Conservation (phyloP, 2,329 filamentous ascomycete species). For the Fusarium sp. region DNA sequence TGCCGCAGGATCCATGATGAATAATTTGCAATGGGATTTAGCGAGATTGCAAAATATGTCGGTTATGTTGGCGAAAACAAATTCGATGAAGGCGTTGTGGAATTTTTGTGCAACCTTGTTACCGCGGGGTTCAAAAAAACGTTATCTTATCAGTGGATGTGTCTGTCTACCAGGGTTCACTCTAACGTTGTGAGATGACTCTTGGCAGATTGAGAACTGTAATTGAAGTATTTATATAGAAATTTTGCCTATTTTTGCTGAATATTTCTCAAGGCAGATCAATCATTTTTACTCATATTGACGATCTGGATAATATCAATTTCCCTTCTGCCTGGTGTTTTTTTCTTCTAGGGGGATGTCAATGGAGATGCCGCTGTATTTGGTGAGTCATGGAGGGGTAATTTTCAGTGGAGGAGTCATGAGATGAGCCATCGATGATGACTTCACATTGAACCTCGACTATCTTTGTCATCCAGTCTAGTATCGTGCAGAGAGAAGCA, state of each 20-base stretch:
- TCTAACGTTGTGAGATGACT: not conserved
- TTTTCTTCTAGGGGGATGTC: not conserved
- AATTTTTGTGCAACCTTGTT: constrained; percentile 39
- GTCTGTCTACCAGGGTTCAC: constrained; percentile 19
- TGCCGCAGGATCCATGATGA: constrained; percentile 26
- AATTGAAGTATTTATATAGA: not conserved
- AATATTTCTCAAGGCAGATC: not conserved
- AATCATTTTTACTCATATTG: not conserved
- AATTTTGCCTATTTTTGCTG: not conserved
- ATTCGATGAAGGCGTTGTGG: constrained; percentile 19
- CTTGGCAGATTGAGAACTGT: not conserved
- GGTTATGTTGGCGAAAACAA: not conserved
- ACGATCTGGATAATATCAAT: not conserved
- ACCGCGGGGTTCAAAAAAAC: constrained; percentile 35
- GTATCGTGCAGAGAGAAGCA: not conserved
- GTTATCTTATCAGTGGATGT: constrained; percentile 34
- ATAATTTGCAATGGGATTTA: not conserved
- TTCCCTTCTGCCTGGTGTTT: not conserved
- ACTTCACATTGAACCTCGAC: not conserved
- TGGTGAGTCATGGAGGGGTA: constrained; percentile 37
- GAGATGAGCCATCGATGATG: constrained; percentile 16
- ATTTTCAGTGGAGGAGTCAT: constrained; percentile 10
- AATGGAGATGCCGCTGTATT: constrained; percentile 9
- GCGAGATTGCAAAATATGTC: not conserved
- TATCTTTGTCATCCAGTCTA: not conserved